Conservation (phyloP, 129 eudicot species). For the Arctium minus region DNA sequence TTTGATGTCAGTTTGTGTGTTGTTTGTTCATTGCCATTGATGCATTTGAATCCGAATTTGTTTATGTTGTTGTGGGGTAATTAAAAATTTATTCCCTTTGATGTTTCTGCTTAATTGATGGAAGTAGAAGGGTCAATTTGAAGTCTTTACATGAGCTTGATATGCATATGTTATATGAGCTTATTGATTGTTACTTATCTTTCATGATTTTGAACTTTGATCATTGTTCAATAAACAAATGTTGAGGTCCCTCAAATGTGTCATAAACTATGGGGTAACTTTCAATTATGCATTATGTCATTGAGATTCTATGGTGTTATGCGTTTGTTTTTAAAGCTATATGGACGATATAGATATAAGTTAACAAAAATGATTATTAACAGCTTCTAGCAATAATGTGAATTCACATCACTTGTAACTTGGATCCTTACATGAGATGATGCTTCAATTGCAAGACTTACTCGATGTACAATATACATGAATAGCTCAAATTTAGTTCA, state of each 20-base stretch:
- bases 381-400: neutral
- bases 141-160: neutral
- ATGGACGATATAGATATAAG: neutral
- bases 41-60: neutral
- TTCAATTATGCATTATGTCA: neutral
- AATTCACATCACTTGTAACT: too few relatives aligned
- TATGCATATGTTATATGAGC: neutral
- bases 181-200: neutral
- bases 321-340: neutral
- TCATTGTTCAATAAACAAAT: neutral
- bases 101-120: neutral
- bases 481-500: neutral
- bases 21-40: neutral
- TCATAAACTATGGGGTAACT: neutral
- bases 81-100: neutral
- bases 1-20: too few relatives aligned
- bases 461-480: neutral
- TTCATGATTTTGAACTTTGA: neutral
- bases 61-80: neutral
- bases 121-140: neutral
- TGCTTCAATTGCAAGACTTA: too few relatives aligned
- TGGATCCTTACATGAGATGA: too few relatives aligned
- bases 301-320: neutral
- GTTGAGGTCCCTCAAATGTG: neutral
- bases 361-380: neutral